These are phyloP conservation scores for Globisporangium heterothallicum DNA, from an alignment of 352 stramenopile species.

Conservation along the genomic window DNA sequence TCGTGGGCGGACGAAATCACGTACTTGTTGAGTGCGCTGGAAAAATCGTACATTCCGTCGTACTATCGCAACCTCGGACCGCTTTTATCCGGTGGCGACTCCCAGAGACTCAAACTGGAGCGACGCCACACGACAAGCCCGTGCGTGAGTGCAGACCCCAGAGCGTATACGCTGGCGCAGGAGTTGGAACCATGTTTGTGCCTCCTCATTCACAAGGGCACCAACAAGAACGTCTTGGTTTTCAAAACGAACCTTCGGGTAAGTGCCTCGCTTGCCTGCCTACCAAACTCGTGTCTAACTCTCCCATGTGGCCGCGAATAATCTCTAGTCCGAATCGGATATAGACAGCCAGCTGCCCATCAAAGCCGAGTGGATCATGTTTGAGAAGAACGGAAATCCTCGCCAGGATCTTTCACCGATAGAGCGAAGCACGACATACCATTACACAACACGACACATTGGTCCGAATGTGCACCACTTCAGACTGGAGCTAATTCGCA, in stretches of 20 bases:
- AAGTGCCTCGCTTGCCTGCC: not conserved
- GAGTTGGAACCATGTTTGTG: slow-evolving; percentile 47
- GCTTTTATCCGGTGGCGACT: slow-evolving; percentile 29
- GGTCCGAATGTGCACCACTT: slow-evolving; percentile 44
- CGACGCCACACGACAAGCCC: slow-evolving; percentile 19
- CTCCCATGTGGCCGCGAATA: too few relatives aligned
- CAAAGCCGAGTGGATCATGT: slow-evolving; percentile 64
- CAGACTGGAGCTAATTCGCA: slow-evolving; percentile 34
- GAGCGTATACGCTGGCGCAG: slow-evolving; percentile 38
- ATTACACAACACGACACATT: slow-evolving; percentile 32
- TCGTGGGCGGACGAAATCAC: slow-evolving; percentile 51
- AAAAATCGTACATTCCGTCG: slow-evolving; percentile 37
- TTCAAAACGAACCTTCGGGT: slow-evolving; percentile 36
- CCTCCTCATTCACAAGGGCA: slow-evolving; percentile 54
- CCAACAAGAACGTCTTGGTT: slow-evolving; percentile 50
- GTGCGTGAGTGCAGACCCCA: slow-evolving; percentile 27
- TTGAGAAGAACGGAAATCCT: slow-evolving; percentile 55
- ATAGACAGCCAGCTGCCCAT: slow-evolving; percentile 29
- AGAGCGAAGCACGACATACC: slow-evolving; percentile 51
- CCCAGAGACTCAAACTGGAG: slow-evolving; percentile 42
- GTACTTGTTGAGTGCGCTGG: slow-evolving; percentile 34
- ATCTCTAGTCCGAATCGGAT: slow-evolving; percentile 22
- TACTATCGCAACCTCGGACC: slow-evolving; percentile 53
- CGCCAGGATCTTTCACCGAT: slow-evolving; percentile 43
- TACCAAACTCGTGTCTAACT: not conserved